Evolutionary conservation across 192 early-diverging fungal genomes (phyloP).

Genomic region (Mortierella claussenii): DNA sequence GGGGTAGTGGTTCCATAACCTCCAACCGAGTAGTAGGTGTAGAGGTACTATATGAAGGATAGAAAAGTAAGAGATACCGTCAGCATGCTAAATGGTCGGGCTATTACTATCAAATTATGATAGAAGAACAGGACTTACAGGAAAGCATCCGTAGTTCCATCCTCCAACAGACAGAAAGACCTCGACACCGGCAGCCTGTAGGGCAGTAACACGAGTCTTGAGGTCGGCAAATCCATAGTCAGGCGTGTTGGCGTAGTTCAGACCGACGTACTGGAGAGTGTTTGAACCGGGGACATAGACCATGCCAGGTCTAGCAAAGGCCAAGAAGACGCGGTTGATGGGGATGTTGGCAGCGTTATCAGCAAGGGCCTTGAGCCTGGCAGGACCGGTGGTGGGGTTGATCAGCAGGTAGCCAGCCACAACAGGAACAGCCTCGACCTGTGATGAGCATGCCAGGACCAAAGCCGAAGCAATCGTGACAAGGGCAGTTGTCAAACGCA

Average conservation of each 20-base stretch:
- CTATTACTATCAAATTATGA: too few relatives aligned
- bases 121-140: slow-evolving; percentile 9
- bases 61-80: background rate
- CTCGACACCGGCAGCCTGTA: slow-evolving; percentile 41
- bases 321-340: slow-evolving; percentile 49
- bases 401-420: slow-evolving; percentile 47
- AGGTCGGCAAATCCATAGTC: slow-evolving; percentile 52
- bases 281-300: slow-evolving; percentile 48
- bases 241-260: slow-evolving; percentile 31
- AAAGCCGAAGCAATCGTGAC: slow-evolving; percentile 48
- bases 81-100: background rate
- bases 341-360: slow-evolving; percentile 51
- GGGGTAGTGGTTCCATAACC: slow-evolving; percentile 50
- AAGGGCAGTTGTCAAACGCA: slow-evolving; percentile 48
- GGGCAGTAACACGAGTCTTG: slow-evolving; percentile 24
- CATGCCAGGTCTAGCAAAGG: slow-evolving; percentile 43
- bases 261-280: slow-evolving; percentile 36
- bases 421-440: slow-evolving; percentile 31
- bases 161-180: slow-evolving; percentile 53
- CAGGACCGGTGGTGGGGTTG: slow-evolving; percentile 37
- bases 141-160: slow-evolving; percentile 55
- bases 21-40: slow-evolving; percentile 49
- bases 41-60: slow-evolving; percentile 20
- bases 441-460: slow-evolving; percentile 27
- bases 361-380: slow-evolving; percentile 49